Evolutionary conservation across 179 eudicot genomes (phyloP), one percentile per base, ranked within the genome.

Genomic region (Patellifolia procumbens): DNA sequence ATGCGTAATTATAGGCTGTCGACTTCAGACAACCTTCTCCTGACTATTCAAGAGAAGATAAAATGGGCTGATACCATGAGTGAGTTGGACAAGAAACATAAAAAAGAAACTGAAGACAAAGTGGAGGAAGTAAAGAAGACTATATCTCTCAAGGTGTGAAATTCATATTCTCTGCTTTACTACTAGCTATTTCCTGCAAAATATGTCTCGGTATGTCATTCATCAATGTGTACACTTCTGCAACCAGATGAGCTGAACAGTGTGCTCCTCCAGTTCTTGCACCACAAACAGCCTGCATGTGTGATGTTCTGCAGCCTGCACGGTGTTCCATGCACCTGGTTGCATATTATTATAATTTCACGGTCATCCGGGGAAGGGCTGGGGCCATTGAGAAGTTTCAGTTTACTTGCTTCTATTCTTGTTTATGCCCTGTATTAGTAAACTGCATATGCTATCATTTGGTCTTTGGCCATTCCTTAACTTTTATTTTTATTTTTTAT

Each of bases 41-140:
- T 87, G 58, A 76, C 99, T 45, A 95, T 95, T 67, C 97, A 95
- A 86, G 99, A 95, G 79, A 95, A 91, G 92, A 95, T 95, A 72
- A 95, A 87, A 73, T 95, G 99, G 99, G 99, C 97, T 48, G 97
- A 93, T 83, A 76, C 82, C 75, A 93, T 93, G 99, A 84, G 91
- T 76, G 97, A 91, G 84, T 66, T 85, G 82, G 95, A 95, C 86
- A 89, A 82, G 87, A 93, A 90, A 79, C 97, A 93, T 84, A 87
- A 74, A 72, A 95, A 88, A 79, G 99, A 95, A 77, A 85, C 87
- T 48, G 93, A 90, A 73, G 99, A 92, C 28, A 90, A 68, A 79
- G 85, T 83, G 74, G 99, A 93, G 49, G 95, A 92, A 62, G 85
- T 84, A 43, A 95, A 89, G 88, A 94, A 90, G 83, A 81, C 91